Conservation (phyloP, 768 basidiomycete species). For the Psilocybe subaeruginosa region DNA sequence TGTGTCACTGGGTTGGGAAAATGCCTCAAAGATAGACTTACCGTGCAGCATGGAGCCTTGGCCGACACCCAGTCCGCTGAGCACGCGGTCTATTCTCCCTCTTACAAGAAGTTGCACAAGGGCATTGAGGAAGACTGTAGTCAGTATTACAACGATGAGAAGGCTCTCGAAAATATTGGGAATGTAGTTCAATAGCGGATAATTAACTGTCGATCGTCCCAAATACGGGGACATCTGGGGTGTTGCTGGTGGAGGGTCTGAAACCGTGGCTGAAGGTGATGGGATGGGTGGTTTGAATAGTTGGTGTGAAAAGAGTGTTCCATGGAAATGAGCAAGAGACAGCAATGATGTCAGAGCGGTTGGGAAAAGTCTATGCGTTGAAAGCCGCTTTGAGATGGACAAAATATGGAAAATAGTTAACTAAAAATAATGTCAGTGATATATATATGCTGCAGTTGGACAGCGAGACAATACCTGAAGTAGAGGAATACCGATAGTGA, state of each 20-base stretch:
- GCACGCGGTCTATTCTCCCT: conserved; percentile 58
- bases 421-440: conserved; percentile 31
- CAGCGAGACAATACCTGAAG: conserved; percentile 53
- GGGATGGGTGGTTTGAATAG: conserved; percentile 16
- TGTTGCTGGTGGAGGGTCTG: conserved; percentile 9
- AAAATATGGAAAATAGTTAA: conserved; percentile 67
- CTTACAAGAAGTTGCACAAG: conserved; percentile 69
- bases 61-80: conserved; percentile 54
- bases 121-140: conserved; percentile 63
- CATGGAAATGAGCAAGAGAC: conserved; percentile 69
- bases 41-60: conserved; percentile 31
- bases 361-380: conserved; percentile 70
- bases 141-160: conserved; percentile 56
- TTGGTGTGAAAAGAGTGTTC: conserved; percentile 49
- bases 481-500: conserved; percentile 73
- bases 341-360: conserved; percentile 64
- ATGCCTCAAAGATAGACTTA: neutral
- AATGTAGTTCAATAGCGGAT: conserved; percentile 76
- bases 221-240: conserved; percentile 5
- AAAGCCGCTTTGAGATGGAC: conserved; percentile 64
- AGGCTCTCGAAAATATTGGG: conserved; percentile 73
- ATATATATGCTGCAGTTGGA: neutral
- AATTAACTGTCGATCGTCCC: conserved; percentile 27
- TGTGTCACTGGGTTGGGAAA: too few species aligned
- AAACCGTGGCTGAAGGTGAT: conserved; percentile 18